Evolutionary conservation across 768 basidiomycete genomes (phyloP).

Genomic region (Punctularia strigosozonata): DNA sequence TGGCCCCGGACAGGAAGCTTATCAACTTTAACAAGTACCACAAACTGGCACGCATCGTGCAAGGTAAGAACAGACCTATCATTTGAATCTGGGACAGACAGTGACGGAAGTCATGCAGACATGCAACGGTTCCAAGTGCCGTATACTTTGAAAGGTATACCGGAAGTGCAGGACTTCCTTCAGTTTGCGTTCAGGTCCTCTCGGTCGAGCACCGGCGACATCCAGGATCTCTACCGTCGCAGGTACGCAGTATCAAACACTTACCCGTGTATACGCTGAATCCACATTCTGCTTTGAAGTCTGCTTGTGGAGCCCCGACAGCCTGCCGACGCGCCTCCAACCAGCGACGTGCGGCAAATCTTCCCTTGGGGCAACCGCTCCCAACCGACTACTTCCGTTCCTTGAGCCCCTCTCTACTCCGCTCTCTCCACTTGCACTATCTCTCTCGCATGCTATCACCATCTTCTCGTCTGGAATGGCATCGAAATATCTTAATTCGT

Average conservation of each 20-base stretch:
- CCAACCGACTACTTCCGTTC: too few species aligned
- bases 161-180: constrained; percentile 79
- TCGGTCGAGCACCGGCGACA: constrained; percentile 66
- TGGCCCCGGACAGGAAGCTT: constrained; percentile 63
- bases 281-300: constrained; percentile 24
- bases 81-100: constrained; percentile 2
- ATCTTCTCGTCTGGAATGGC: too few species aligned
- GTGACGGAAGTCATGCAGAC: constrained; percentile 31
- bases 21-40: constrained; percentile 97
- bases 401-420: too few species aligned
- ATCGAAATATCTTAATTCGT: too few species aligned
- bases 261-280: neutral
- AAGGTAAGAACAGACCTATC: constrained; percentile 33
- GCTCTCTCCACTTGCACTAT: too few species aligned
- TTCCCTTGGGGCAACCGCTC: constrained; percentile 72
- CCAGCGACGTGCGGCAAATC: constrained; percentile 63
- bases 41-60: constrained; percentile 76
- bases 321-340: constrained; percentile 52
- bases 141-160: constrained; percentile 80
- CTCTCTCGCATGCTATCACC: too few species aligned
- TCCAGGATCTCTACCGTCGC: constrained; percentile 77
- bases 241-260: constrained; percentile 43
- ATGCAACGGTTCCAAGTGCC: constrained; percentile 88
- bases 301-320: constrained; percentile 78
- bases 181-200: constrained; percentile 64